Percentiles rank a stretch among this genome's conserved stretches.
Evolutionary conservation across 164 flowering plant species (phyloP).

Genomic region (Stephania yunnanensis): DNA sequence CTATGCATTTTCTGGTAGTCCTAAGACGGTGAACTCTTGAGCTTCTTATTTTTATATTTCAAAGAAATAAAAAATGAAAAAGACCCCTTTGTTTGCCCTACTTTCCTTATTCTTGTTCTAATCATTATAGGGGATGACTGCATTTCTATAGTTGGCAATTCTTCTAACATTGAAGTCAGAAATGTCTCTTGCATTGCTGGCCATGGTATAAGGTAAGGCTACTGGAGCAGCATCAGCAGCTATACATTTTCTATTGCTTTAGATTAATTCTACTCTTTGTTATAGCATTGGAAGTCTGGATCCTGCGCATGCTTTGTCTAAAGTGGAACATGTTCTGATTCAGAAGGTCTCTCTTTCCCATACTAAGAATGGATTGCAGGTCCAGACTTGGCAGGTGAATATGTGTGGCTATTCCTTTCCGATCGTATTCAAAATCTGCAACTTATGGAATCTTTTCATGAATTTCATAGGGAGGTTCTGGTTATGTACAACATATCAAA

Average conservation of each 20-base stretch:
- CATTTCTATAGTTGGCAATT: conserved; percentile 73
- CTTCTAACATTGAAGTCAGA: conserved; percentile 53
- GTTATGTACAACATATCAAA: conserved; percentile 43
- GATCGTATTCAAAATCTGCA: background rate
- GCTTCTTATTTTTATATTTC: no score
- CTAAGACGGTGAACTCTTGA: background rate
- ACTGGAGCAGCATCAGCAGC: background rate
- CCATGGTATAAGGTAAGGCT: conserved; percentile 85
- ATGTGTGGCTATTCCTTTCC: background rate
- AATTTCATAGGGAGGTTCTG: conserved; percentile 74
- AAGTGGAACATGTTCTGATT: conserved; percentile 55
- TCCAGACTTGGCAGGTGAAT: conserved; percentile 95
- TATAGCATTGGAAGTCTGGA: conserved; percentile 92
- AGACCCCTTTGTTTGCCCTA: background rate
- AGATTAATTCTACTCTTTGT: conserved; percentile 7
- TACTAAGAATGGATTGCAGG: conserved; percentile 77
- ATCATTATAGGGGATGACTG: conserved; percentile 84
- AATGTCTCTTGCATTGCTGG: conserved; percentile 75
- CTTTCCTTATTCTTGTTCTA: background rate
- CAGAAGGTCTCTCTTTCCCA: conserved; percentile 52
- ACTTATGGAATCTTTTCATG: background rate
- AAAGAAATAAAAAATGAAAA: no score
- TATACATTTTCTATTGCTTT: background rate
- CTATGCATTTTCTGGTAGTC: no score
- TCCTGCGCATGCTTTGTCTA: conserved; percentile 35